A percentile compares a stretch with the other conserved stretches of the same genome.
phyloP scores from a whole-genome alignment of 257 asterid genomes.

The Primulina huaijiensis region DNA sequence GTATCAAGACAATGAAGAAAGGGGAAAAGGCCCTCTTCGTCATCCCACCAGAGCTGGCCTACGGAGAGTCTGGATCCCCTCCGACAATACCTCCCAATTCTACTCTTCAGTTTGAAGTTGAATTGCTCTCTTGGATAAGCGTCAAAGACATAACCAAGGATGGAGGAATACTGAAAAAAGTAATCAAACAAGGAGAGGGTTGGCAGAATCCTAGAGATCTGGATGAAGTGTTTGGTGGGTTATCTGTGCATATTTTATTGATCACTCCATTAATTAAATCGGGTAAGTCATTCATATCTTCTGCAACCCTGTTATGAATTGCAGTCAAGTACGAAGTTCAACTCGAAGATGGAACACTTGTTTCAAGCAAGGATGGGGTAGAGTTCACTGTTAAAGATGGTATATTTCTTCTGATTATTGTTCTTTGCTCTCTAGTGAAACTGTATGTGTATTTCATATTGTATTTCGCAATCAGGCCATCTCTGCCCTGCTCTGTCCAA shows the following conservation, averaged over 20 bases:
- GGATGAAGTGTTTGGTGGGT: slow-evolving; percentile 53
- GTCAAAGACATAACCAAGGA: slow-evolving; percentile 56
- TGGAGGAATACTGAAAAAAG: slow-evolving; percentile 56
- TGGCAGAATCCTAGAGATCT: slow-evolving; percentile 60
- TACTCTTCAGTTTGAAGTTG: slow-evolving; percentile 56
- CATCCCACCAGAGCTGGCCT: slow-evolving; percentile 51
- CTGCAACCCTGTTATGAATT: slow-evolving; percentile 1
- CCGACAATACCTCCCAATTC: slow-evolving; percentile 55
- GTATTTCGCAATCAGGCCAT: slow-evolving; percentile 31
- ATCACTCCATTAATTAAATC: not conserved
- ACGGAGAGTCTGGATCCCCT: slow-evolving; percentile 57
- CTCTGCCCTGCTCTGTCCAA: slow-evolving; percentile 52
- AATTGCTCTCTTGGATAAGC: slow-evolving; percentile 50
- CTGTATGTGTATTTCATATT: slow-evolving; percentile 3
- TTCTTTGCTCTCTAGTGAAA: not conserved
- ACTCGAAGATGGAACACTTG: slow-evolving; percentile 47
- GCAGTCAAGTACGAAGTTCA: slow-evolving; percentile 48
- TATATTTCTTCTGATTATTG: slow-evolving; percentile 1
- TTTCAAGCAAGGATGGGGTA: slow-evolving; percentile 42
- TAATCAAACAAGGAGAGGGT: slow-evolving; percentile 49
- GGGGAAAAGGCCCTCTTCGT: slow-evolving; percentile 54
- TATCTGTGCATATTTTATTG: not conserved
- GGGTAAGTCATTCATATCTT: not conserved
- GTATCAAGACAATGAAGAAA: slow-evolving; percentile 57
- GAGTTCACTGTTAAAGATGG: slow-evolving; percentile 55